Conservation (phyloP, 441 rosid genomes). For the Eruca vesicaria region DNA sequence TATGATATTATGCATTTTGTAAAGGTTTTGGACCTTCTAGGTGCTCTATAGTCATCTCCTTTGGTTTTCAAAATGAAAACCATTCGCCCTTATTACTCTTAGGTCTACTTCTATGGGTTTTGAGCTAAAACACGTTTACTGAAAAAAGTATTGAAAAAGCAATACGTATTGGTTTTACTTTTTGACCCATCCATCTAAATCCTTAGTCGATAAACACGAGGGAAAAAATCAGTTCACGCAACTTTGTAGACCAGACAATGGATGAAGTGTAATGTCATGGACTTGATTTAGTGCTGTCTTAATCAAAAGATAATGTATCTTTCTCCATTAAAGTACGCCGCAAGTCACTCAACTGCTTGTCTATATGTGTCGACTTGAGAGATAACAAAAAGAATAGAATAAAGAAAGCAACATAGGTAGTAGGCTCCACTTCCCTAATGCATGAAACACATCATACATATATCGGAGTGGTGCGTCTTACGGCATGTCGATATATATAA, state of each 20-base stretch:
- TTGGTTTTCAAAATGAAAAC: too few species aligned
- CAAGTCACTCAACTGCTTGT: not conserved
- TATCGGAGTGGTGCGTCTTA: not conserved
- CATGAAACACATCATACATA: constrained; percentile 5
- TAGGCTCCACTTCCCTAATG: constrained; percentile 18
- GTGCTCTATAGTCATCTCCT: not conserved
- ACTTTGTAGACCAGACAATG: not conserved
- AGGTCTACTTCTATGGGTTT: too few species aligned
- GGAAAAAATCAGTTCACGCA: constrained; percentile 9
- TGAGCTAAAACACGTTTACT: not conserved
- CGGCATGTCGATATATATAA: constrained; percentile 23
- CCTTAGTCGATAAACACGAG: constrained; percentile 11
- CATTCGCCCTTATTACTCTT: too few species aligned
- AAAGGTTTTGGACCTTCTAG: not conserved
- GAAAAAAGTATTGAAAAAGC: not conserved
- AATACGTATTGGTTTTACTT: not conserved
- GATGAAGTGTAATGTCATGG: not conserved
- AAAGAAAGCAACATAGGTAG: constrained; percentile 15
- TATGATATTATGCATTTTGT: not conserved
- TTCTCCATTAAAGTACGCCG: not conserved
- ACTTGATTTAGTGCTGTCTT: constrained; percentile 19
- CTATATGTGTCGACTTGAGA: constrained; percentile 3
- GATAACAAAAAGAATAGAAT: not conserved
- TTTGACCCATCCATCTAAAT: not conserved
- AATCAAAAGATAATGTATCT: constrained; percentile 4